Conservation (phyloP, 1,284 basidiomycete genomes). For the Gymnopus androsaceus region DNA sequence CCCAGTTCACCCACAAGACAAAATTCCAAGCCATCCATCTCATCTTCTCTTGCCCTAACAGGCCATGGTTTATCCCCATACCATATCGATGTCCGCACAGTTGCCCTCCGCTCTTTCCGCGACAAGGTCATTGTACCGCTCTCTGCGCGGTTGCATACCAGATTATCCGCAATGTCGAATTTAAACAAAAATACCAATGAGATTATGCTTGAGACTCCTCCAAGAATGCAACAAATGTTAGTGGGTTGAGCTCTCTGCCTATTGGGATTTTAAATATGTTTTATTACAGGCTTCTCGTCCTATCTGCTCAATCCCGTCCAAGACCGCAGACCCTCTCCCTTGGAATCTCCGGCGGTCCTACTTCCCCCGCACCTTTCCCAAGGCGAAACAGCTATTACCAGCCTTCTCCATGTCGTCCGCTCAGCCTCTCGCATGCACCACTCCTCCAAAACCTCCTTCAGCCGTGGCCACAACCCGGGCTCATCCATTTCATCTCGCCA, state of each 20-base stretch:
- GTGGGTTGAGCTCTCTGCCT: no score
- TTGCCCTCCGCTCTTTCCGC: conserved; percentile 80
- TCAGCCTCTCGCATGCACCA: background rate
- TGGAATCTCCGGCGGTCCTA: conserved; percentile 32
- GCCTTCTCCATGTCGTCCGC: conserved; percentile 61
- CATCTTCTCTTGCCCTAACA: conserved; percentile 27
- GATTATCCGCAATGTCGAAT: conserved; percentile 48
- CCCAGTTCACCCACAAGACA: conserved; percentile 58
- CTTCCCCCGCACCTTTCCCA: conserved; percentile 53
- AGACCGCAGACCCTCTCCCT: conserved; percentile 54
- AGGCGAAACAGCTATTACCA: conserved; percentile 64
- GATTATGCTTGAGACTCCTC: conserved; percentile 50
- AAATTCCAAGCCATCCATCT: conserved; percentile 38
- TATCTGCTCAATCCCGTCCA: conserved; percentile 64
- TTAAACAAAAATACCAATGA: conserved; percentile 42
- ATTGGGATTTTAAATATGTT: no score
- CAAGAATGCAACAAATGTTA: conserved; percentile 80
- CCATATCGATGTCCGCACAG: conserved; percentile 76
- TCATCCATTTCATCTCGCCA: background rate
- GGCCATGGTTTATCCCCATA: conserved; percentile 27
- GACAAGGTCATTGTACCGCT: conserved; percentile 76
- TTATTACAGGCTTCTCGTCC: conserved; percentile 77
- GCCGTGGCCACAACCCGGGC: background rate
- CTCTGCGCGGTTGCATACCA: conserved; percentile 54
- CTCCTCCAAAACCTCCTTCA: background rate